Conservation (phyloP, 805 yeast genomes). For the Sporopachydermia lactativora region DNA sequence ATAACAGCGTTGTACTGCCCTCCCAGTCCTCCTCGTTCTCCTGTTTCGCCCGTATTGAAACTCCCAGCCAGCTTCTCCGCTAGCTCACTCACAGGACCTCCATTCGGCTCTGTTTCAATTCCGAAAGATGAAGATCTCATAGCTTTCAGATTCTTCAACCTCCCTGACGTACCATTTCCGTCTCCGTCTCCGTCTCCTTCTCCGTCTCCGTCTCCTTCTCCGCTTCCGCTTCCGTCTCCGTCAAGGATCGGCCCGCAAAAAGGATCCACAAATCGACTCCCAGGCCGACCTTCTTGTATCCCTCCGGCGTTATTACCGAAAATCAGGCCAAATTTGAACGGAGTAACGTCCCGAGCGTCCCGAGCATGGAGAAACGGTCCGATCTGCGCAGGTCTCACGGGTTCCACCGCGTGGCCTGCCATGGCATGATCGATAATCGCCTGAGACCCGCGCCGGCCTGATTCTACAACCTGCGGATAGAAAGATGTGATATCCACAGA, state of each 20-base stretch:
- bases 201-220: neutral
- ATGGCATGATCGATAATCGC: neutral
- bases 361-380: neutral
- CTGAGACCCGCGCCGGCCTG: neutral
- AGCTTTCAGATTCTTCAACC: too few relatives aligned
- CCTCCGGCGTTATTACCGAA: neutral
- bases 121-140: neutral
- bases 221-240: neutral
- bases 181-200: too few relatives aligned
- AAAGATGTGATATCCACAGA: neutral
- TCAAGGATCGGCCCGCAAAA: neutral
- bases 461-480: neutral
- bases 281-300: neutral
- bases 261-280: neutral
- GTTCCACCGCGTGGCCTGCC: neutral
- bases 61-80: too few relatives aligned
- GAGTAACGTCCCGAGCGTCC: neutral
- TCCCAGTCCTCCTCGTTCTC: neutral
- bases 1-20: constrained; percentile 1
- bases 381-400: neutral
- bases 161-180: too few relatives aligned
- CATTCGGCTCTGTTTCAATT: neutral
- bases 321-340: neutral
- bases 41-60: neutral
- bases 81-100: too few relatives aligned